Evolutionary conservation across 169 alveolate genomes (phyloP).

Genomic region (Haemoproteus tartakovskyi): DNA sequence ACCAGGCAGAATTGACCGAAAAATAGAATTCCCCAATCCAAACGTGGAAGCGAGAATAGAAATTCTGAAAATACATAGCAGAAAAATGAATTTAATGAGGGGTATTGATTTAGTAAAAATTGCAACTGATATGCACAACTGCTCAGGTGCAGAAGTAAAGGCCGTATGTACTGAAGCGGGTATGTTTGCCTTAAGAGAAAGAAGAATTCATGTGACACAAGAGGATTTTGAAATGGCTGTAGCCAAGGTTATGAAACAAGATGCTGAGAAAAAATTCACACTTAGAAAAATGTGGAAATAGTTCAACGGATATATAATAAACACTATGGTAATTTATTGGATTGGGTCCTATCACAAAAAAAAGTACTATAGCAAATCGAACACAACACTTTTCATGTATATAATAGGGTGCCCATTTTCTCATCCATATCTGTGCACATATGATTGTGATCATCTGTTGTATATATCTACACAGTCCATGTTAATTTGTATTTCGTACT

Average conservation of each 20-base stretch:
- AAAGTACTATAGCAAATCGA: too few species aligned
- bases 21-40: conserved; percentile 95
- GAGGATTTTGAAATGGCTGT: conserved; percentile 97
- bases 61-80: conserved; percentile 95
- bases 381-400: too few species aligned
- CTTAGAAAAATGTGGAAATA: conserved; percentile 88
- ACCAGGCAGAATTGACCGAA: conserved; percentile 98
- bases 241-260: conserved; percentile 94
- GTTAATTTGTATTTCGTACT: too few species aligned
- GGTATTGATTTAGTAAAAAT: conserved; percentile 95
- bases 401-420: too few species aligned
- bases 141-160: conserved; percentile 98
- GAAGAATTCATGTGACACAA: conserved; percentile 98
- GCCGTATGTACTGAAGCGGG: conserved; percentile 99
- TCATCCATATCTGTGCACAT: too few species aligned
- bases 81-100: conserved; percentile 95
- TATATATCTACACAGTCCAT: too few species aligned
- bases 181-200: conserved; percentile 98
- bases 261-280: conserved; percentile 89
- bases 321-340: too few species aligned
- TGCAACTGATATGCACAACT: conserved; percentile 93
- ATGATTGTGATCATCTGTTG: too few species aligned
- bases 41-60: conserved; percentile 92
- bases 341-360: too few species aligned
- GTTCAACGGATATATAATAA: background rate